Evolutionary conservation across 1,284 basidiomycete genomes (phyloP).

Genomic region (Trametes sp.): DNA sequence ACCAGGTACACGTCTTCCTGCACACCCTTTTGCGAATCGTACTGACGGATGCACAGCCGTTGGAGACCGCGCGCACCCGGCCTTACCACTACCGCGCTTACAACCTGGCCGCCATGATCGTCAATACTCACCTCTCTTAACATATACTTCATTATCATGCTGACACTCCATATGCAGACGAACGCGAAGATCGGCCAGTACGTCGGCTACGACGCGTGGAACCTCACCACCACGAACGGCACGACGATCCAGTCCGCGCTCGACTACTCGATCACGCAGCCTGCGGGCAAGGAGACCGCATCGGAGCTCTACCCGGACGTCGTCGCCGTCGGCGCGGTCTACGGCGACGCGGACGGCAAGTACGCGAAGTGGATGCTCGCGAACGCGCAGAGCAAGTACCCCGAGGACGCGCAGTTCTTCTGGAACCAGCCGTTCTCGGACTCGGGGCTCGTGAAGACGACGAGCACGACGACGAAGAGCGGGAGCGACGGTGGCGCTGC

Average conservation of each 20-base stretch:
- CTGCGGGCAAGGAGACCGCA: constrained; percentile 28
- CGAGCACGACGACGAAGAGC: background rate
- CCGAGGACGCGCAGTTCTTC: constrained; percentile 56
- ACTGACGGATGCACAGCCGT: constrained; percentile 47
- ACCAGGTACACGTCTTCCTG: constrained; percentile 40
- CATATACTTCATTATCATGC: background rate
- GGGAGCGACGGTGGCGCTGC: background rate
- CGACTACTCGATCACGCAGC: constrained; percentile 59
- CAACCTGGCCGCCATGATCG: constrained; percentile 73
- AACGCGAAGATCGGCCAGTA: constrained; percentile 61
- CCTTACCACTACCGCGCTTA: constrained; percentile 74
- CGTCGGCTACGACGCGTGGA: constrained; percentile 54
- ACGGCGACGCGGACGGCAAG: constrained; percentile 61
- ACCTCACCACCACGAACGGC: constrained; percentile 53
- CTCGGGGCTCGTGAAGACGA: constrained; percentile 30
- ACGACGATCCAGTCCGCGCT: constrained; percentile 64
- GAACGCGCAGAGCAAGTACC: constrained; percentile 47
- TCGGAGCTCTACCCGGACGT: constrained; percentile 43
- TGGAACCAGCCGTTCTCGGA: constrained; percentile 59
- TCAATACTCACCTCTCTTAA: constrained; percentile 41
- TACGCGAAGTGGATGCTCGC: constrained; percentile 54
- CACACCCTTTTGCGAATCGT: background rate
- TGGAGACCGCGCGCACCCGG: constrained; percentile 63
- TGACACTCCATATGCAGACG: constrained; percentile 47
- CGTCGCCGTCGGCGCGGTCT: constrained; percentile 58